A percentile compares a stretch with the other conserved stretches of the same genome.
Conservation (phyloP, 495 filamentous ascomycete genomes). For the Xylaria venustula region DNA sequence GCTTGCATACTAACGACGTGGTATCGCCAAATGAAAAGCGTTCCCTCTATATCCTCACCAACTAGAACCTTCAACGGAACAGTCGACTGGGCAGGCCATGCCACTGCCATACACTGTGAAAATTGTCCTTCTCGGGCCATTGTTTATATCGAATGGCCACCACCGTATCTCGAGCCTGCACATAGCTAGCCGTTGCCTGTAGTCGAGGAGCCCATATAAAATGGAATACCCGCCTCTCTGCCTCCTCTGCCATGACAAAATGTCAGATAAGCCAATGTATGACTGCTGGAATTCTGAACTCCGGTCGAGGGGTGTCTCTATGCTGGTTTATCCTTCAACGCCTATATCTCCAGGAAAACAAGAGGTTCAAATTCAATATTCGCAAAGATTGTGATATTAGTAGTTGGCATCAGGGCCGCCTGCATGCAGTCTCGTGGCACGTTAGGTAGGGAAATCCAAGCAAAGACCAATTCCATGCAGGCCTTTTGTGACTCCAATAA, state of each 20-base stretch:
- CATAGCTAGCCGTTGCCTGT: constrained; percentile 13
- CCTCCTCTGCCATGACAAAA: constrained; percentile 18
- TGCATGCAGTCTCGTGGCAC: constrained; percentile 18
- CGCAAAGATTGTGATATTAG: constrained; percentile 27
- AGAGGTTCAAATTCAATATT: constrained; percentile 28
- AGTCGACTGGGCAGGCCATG: not conserved
- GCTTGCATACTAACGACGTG: not conserved
- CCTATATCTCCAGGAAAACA: constrained; percentile 28
- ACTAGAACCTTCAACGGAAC: not conserved
- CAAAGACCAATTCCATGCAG: constrained; percentile 8
- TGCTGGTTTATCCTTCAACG: constrained; percentile 36
- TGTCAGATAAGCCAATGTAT: constrained; percentile 27
- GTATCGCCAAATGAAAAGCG: not conserved
- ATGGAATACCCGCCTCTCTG: not conserved
- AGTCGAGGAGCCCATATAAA: constrained; percentile 24
- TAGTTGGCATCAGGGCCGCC: constrained; percentile 6
- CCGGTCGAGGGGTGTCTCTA: constrained; percentile 34
- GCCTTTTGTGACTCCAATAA: constrained; percentile 10
- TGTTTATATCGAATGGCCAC: constrained; percentile 5
- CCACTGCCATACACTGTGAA: not conserved
- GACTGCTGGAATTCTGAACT: constrained; percentile 28
- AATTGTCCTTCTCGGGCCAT: not conserved
- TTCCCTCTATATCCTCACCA: not conserved
- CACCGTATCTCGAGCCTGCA: constrained; percentile 15
- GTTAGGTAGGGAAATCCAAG: constrained; percentile 13